Base-by-base conservation (phyloP, 202 grass and related monocot species). In the Zizania palustris region DNA sequence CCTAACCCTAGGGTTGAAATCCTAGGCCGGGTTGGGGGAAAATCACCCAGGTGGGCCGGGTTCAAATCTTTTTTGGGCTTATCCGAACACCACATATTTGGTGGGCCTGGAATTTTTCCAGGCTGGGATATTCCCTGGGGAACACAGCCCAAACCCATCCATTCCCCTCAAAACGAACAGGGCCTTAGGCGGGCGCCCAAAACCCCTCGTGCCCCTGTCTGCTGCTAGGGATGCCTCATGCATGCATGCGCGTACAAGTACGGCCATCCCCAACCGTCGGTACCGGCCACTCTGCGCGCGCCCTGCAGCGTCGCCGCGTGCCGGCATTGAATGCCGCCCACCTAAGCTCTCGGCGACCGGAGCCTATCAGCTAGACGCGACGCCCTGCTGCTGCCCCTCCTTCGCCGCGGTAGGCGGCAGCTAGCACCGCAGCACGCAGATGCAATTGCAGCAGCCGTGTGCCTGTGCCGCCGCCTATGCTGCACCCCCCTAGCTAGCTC, bases 311-410 rank as follows among this genome's bases (percentile, higher is more conserved):
- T 55, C 28, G 28, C 28, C 28, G 56, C 71, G 38, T 76, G 68
- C 67, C 48, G 54, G 33, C 63, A 79, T 55, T 88, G 39, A 88
- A 80, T 83, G 75, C 80, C 5, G 13, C 85, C 6, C 85, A 83
- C 75, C 80, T 69, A 78, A 43, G 69, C 12, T 12, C 14, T 9
- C 46, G 38, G 61, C 85, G 62, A 39, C 74, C 73, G 34, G 12
- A 55, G 4, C 7, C 28, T 0, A 28, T 28, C 28, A 28, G n/a
- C n/a, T n/a, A n/a, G 28, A 28, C 28, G 28, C 28, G 2, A 28
- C 28, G 28, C 28, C 28, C 28, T 28, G 28, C 28, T 28, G 28
- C 28, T 28, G 28, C 28, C 28, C 28, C 28, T 28, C 28, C 28
- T 4, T 21, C 33, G 72, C 5, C 4, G 49, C 39, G 9, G 71